Evolutionary conservation across 805 yeast species (phyloP), one percentile per base, ranked within the genome.

Genomic region (Myxozyma lipomycoides): DNA sequence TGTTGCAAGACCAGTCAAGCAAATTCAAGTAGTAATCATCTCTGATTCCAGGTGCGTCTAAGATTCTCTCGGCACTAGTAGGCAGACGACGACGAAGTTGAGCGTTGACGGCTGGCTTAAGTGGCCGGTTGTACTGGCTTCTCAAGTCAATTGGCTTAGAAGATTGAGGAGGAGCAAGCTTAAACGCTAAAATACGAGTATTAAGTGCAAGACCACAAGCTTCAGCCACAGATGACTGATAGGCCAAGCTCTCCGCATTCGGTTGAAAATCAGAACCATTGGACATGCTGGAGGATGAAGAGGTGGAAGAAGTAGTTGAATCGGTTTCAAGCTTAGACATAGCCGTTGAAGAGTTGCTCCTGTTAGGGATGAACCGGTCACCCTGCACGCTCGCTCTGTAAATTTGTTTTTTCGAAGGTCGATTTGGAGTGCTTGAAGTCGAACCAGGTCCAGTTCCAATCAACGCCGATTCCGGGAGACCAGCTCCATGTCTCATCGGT

Each of bases 1-100:
- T 88, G 26, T 82, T 79, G 57, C 73, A 71, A 5, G 96, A 89
- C 98, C 98, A 93, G 54, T 89, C 81, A 46, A 93, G 67, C 37
- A 91, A 73, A 64, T 89, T 89, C 47, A 89, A 74, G 66, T 91
- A 93, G 67, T 89, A 93, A 70, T 93, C 98, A 67, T 93, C 96
- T 21, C 84, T 77, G 51, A 90, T 76, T 0, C 96, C 96, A 0
- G 98, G 98, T 0, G 98, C 98, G 70, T 93, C 98, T 37, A 93
- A 73, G 1, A 93, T 95, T 56, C 95, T 78, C 58, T 87, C 96
- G 1, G 98, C 98, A 30, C 87, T 86, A 0, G 87, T 80, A 23
- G 95, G 87, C 42, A 93, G 76, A 60, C 82, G 83, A 59, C 95
- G 63, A 51, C 65, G 56, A 61, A 66, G 37, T 62, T 67, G 55